Evolutionary conservation across 768 basidiomycete genomes (phyloP), one percentile per base, ranked within the genome.

Genomic region (Cystobasidium onofrii): DNA sequence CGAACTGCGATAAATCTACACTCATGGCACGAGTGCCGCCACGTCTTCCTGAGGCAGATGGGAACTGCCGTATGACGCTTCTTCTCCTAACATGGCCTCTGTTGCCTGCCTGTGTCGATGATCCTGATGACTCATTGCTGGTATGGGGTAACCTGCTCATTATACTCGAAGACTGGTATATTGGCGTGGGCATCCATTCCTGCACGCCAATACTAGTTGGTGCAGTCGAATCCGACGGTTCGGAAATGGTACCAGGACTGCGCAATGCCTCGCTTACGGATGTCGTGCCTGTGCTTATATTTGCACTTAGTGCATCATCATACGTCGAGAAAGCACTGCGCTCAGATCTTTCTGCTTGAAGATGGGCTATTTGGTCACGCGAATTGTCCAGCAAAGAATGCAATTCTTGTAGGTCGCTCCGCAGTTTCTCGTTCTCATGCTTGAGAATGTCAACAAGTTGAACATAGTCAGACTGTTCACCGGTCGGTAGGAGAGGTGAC

Each of bases 391-490:
- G 76, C 27, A 78, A 34, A 2, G 67, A 72, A 18, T 74, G 76
- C 6, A 79, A 63, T 50, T 79, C 76, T 69, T 71, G 67, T 41
- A 76, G 76, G 65, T 77, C 76, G 6, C 54, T 67, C 33, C 74
- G 46, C 3, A 78, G 52, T 18, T 64, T 27, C 29, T 65, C 62
- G 64, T 79, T 79, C 70, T 79, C 76, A 18, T 36, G 31, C 0
- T 72, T 74, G 17, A 79, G 73, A 23, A 44, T 64, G 61, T 78
- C 78, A 43, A 79, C 75, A 12, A 78, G 55, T 41, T 74, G 65
- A 43, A 76, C 65, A 12, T 77, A 63, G 55, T 79, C 78, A 1
- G 54, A 65, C 17, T 75, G 65, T 73, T 75, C 46, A 9, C 46
- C 46, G 20, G 12, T 50, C 9, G 46, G 46, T 20, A 50, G 20